These are phyloP conservation scores for Penicillium carneum DNA, from an alignment of 2,329 filamentous ascomycete species.

Conservation along the genomic window DNA sequence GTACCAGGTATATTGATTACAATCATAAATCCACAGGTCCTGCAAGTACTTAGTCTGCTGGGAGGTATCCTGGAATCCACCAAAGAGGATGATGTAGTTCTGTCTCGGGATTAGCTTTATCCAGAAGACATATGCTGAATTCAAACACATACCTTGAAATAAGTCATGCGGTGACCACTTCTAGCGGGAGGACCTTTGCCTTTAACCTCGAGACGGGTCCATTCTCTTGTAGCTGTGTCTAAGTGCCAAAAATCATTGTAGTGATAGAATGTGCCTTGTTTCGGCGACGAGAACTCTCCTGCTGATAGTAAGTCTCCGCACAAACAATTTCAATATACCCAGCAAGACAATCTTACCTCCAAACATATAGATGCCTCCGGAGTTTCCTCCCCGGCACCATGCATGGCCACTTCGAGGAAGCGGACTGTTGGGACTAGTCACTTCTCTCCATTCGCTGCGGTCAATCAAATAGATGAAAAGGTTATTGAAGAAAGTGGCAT, in stretches of 20 bases:
- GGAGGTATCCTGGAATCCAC: conserved; percentile 95
- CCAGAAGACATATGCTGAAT: neutral
- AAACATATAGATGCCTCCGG: conserved; percentile 86
- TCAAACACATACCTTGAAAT: conserved; percentile 69
- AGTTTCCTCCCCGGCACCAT: conserved; percentile 88
- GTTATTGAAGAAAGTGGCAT: conserved; percentile 76
- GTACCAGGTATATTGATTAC: conserved; percentile 83
- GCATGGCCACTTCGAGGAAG: conserved; percentile 91
- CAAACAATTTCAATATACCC: neutral
- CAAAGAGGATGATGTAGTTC: conserved; percentile 93
- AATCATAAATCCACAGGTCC: conserved; percentile 96
- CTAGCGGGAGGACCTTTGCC: conserved; percentile 78
- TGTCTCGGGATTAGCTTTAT: conserved; percentile 27
- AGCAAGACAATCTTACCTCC: conserved; percentile 62
- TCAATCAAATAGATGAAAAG: conserved; percentile 76
- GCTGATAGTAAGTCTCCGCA: conserved; percentile 17
- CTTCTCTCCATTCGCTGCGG: conserved; percentile 85
- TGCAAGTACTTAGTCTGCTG: conserved; percentile 92
- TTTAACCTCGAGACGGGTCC: conserved; percentile 83
- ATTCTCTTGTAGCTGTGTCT: conserved; percentile 83
- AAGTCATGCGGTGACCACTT: conserved; percentile 94
- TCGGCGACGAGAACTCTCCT: conserved; percentile 91
- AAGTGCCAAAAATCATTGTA: conserved; percentile 98
- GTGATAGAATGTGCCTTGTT: conserved; percentile 98
- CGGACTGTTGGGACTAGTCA: conserved; percentile 89